Percentiles rank a stretch among this genome's conserved stretches.
Evolutionary conservation across 2,329 filamentous ascomycete genomes (phyloP).

Genomic region (Hypoxylon sp.): DNA sequence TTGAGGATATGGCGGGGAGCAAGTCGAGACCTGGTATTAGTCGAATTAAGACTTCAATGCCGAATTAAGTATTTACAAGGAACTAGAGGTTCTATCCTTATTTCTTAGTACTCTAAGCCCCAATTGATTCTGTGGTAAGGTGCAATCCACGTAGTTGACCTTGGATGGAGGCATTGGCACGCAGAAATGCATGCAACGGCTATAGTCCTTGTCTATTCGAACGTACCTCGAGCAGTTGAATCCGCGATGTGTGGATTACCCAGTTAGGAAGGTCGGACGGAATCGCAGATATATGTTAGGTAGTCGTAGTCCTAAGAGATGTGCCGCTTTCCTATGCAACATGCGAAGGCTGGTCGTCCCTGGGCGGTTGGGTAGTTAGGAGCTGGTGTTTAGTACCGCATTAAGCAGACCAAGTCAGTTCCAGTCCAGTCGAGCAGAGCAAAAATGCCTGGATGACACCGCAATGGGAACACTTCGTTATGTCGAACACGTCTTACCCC

Average conservation of each 20-base stretch:
- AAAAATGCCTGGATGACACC: constrained; percentile 28
- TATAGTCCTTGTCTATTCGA: constrained; percentile 8
- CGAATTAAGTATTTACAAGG: constrained; percentile 24
- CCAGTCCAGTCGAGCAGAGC: constrained; percentile 12
- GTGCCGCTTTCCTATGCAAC: constrained; percentile 42
- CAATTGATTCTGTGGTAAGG: background rate
- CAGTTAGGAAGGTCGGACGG: constrained; percentile 26
- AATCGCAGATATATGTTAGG: constrained; percentile 2
- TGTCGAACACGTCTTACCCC: constrained; percentile 40
- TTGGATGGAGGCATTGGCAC: background rate
- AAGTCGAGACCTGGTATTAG: constrained; percentile 16
- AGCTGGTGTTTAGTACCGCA: constrained; percentile 18
- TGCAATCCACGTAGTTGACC: background rate
- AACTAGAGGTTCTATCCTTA: constrained; percentile 1
- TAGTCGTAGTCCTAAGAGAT: constrained; percentile 10
- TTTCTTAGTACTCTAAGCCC: background rate
- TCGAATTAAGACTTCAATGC: constrained; percentile 22
- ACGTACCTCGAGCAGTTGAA: constrained; percentile 30
- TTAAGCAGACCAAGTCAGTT: background rate
- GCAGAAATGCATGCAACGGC: background rate
- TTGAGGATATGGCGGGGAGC: constrained; percentile 1
- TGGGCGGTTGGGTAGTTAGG: constrained; percentile 16
- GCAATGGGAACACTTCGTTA: constrained; percentile 37
- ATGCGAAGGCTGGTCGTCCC: constrained; percentile 39
- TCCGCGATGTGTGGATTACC: constrained; percentile 30